A percentile compares a stretch with the other conserved stretches of the same genome.
Evolutionary conservation across 1,284 basidiomycete species (phyloP).

Genomic region (Xerocomus cyaneibrunnescens): DNA sequence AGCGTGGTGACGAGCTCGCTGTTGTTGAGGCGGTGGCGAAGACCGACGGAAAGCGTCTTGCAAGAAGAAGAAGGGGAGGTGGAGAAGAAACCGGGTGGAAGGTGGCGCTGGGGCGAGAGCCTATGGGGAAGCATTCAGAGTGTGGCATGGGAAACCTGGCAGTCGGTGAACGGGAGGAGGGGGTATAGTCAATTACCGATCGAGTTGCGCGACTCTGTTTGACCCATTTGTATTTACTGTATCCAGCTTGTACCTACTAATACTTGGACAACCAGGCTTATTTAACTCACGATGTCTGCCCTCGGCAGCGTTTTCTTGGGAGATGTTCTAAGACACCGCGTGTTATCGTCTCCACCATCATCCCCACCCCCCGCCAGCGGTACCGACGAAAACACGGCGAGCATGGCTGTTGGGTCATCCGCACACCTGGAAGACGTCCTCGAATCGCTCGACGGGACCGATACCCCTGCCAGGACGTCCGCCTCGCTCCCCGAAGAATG

Average conservation of each 20-base stretch:
- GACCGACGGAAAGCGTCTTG: slow-evolving; percentile 70
- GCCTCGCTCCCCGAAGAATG: slow-evolving; percentile 4
- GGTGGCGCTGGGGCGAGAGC: slow-evolving; percentile 5
- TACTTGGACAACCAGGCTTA: neutral
- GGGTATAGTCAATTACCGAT: slow-evolving; percentile 72
- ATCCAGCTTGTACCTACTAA: neutral
- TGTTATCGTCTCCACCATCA: slow-evolving; percentile 62
- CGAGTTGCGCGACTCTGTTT: slow-evolving; percentile 55
- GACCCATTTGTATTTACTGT: slow-evolving; percentile 1
- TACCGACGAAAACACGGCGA: slow-evolving; percentile 9
- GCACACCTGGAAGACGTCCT: slow-evolving; percentile 22
- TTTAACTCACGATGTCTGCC: slow-evolving; percentile 43
- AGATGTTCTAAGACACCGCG: slow-evolving; percentile 61
- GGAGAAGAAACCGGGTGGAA: slow-evolving; percentile 29
- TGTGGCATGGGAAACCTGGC: slow-evolving; percentile 42
- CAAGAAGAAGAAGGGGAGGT: slow-evolving; percentile 47
- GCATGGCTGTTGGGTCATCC: slow-evolving; percentile 24
- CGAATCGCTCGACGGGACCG: slow-evolving; percentile 33
- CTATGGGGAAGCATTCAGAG: slow-evolving; percentile 48
- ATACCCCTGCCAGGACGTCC: slow-evolving; percentile 21
- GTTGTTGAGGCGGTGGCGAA: slow-evolving; percentile 82
- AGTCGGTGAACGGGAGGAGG: slow-evolving; percentile 41
- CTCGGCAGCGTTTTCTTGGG: slow-evolving; percentile 77
- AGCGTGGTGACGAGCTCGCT: slow-evolving; percentile 93
- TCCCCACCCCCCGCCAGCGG: slow-evolving; percentile 48